A percentile compares a stretch with the other conserved stretches of the same genome.
These are phyloP conservation scores for Gossypium davidsonii DNA, from an alignment of 441 rosid species.

Conservation along the genomic window DNA sequence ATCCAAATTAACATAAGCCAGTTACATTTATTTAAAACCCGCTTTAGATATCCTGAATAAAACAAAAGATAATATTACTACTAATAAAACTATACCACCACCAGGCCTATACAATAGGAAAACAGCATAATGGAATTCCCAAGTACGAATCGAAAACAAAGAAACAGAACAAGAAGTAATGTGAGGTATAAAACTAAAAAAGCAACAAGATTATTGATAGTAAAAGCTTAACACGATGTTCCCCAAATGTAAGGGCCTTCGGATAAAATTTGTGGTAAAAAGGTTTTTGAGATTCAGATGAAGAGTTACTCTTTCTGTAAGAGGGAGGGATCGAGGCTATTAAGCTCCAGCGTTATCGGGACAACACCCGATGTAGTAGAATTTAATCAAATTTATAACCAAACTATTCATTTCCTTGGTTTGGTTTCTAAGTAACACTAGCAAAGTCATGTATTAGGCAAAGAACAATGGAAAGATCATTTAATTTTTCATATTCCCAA, in stretches of 20 bases:
- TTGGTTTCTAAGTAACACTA: not conserved
- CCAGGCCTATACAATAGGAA: too few species aligned
- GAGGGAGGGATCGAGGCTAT: not conserved
- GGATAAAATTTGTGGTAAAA: not conserved
- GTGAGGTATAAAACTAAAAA: not conserved
- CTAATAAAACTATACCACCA: not conserved
- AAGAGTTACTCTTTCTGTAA: not conserved
- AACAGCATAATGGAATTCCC: too few species aligned
- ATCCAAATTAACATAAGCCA: not conserved
- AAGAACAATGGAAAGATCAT: not conserved
- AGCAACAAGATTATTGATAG: too few species aligned
- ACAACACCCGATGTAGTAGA: not conserved
- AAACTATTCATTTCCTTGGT: not conserved
- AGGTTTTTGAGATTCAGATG: not conserved
- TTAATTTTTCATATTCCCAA: not conserved
- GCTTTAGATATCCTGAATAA: not conserved
- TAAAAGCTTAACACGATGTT: too few species aligned
- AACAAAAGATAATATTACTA: not conserved
- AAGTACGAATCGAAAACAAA: too few species aligned
- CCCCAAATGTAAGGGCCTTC: not conserved
- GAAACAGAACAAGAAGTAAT: not conserved
- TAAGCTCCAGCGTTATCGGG: not conserved
- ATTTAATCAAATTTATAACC: not conserved
- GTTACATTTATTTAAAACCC: conserved; percentile 3
- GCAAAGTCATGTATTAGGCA: not conserved